These are phyloP conservation scores for Ceratorhiza oryzae-sativae DNA, from an alignment of 1,284 basidiomycete genomes.

Conservation along the genomic window DNA sequence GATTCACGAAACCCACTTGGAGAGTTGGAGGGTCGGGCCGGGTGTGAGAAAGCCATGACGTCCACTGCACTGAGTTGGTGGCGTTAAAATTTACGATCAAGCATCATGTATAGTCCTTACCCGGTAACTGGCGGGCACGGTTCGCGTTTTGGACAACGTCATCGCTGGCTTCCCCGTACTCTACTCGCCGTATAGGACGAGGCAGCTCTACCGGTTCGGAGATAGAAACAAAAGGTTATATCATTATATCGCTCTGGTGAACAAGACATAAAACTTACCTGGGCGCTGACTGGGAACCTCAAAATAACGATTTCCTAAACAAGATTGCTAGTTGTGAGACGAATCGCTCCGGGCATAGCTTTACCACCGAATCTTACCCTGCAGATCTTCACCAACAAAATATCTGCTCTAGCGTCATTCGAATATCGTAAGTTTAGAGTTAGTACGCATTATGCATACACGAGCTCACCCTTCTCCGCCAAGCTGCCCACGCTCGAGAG, in stretches of 20 bases:
- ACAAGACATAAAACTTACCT: not conserved
- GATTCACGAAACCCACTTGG: constrained; percentile 42
- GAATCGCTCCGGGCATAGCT: not conserved
- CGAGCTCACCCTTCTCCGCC: constrained; percentile 20
- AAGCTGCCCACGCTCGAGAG: constrained; percentile 20
- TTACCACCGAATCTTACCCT: constrained; percentile 31
- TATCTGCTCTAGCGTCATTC: constrained; percentile 26
- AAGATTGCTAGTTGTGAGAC: not conserved
- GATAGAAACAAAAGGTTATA: too few relatives aligned
- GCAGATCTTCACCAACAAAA: constrained; percentile 40
- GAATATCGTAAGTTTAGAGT: not conserved
- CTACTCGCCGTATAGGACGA: constrained; percentile 27
- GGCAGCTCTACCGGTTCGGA: constrained; percentile 2
- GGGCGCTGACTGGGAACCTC: constrained; percentile 34
- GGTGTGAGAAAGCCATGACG: constrained; percentile 48
- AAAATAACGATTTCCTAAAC: constrained; percentile 40
- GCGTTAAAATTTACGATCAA: not conserved
- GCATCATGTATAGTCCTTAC: not conserved
- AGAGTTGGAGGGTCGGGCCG: constrained; percentile 45
- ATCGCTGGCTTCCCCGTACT: constrained; percentile 27
- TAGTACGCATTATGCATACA: not conserved
- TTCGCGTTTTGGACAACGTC: constrained; percentile 35
- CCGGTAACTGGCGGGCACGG: constrained; percentile 37
- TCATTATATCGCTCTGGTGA: not conserved
- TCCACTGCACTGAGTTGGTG: constrained; percentile 46